Evolutionary conservation across 192 early-diverging fungal species (phyloP).

Genomic region (Mortierella hygrophila): DNA sequence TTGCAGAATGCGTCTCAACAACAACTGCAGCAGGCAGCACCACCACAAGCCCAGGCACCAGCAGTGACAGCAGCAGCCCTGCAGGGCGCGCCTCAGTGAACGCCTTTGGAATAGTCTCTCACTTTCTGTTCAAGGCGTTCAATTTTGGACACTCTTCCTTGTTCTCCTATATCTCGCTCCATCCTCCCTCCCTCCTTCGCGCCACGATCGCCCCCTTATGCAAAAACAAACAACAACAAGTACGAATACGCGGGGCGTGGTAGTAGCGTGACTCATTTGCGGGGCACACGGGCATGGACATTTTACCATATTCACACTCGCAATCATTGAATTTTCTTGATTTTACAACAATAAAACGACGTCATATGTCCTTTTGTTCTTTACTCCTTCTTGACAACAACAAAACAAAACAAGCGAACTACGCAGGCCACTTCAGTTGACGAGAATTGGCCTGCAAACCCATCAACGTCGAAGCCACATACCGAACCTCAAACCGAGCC

Average conservation of each 20-base stretch:
- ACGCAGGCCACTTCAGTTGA: constrained; percentile 26
- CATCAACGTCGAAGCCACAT: constrained; percentile 36
- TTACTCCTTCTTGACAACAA: too few relatives aligned
- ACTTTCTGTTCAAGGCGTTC: background rate
- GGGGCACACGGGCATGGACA: background rate
- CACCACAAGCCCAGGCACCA: background rate
- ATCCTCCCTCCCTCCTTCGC: background rate
- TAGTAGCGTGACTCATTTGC: background rate
- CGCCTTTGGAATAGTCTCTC: background rate
- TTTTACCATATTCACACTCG: too few relatives aligned
- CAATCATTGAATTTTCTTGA: too few relatives aligned
- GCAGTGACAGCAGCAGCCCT: constrained; percentile 15
- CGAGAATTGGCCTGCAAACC: constrained; percentile 50
- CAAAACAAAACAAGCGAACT: background rate
- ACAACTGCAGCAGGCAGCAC: background rate
- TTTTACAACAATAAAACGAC: background rate
- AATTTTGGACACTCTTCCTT: background rate
- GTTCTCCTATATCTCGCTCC: background rate
- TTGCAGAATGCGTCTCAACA: constrained; percentile 5
- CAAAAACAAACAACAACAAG: background rate
- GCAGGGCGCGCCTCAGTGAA: background rate
- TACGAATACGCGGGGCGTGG: background rate
- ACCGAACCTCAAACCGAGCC: constrained; percentile 36
- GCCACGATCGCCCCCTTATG: background rate
- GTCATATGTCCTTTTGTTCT: too few relatives aligned